Percentiles rank a stretch among this genome's conserved stretches.
Conservation (phyloP, 306 rosid genomes). For the Dicorynia guianensis region DNA sequence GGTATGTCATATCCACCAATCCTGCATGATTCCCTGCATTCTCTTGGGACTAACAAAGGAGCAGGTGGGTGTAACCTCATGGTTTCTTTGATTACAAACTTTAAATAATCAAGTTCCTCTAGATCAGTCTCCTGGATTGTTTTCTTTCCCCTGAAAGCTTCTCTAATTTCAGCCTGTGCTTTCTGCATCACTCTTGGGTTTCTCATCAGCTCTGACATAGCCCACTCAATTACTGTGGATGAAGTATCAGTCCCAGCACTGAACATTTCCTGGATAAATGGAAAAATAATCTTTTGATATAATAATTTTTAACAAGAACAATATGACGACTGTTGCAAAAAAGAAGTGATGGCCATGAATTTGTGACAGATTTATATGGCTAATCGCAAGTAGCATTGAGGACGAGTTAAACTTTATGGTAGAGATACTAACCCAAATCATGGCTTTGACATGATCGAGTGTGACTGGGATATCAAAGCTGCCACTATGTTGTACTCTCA, state of each 20-base stretch:
- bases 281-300: too few relatives aligned
- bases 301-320: neutral
- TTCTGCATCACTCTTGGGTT: slow-evolving; percentile 10
- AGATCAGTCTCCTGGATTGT: neutral
- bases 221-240: neutral
- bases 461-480: slow-evolving; percentile 28
- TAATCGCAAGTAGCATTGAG: too few relatives aligned
- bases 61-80: too few relatives aligned
- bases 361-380: too few relatives aligned
- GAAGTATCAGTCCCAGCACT: neutral
- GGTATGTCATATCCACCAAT: too few relatives aligned
- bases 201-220: slow-evolving; percentile 31
- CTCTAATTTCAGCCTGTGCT: slow-evolving; percentile 24
- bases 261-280: slow-evolving; percentile 9
- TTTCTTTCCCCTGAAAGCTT: neutral
- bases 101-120: slow-evolving; percentile 7
- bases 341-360: neutral
- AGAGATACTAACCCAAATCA: neutral
- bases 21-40: too few relatives aligned
- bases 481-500: slow-evolving; percentile 22
- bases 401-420: too few relatives aligned
- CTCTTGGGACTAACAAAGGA: too few relatives aligned
- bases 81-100: slow-evolving; percentile 11
- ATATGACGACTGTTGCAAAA: too few relatives aligned
- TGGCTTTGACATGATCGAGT: slow-evolving; percentile 28